These are phyloP conservation scores for Xylaria sp. DNA, from an alignment of 2,329 filamentous ascomycete species.

Conservation along the genomic window DNA sequence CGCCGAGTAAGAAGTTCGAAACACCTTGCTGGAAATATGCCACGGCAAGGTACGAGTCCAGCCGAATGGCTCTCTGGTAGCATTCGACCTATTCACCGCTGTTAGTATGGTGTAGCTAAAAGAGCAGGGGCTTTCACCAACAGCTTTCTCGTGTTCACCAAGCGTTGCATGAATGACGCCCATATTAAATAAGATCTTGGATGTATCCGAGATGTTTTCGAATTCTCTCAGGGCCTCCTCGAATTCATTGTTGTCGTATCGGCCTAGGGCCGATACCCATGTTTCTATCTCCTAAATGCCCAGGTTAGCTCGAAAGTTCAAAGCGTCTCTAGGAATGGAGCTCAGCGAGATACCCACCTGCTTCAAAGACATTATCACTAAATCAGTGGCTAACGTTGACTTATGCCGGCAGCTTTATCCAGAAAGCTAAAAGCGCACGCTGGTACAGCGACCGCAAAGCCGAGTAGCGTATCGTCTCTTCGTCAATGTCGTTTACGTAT, in stretches of 20 bases:
- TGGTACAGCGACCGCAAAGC: conserved; percentile 38
- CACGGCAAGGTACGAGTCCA: conserved; percentile 96
- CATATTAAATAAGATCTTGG: conserved; percentile 98
- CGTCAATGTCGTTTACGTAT: conserved; percentile 30
- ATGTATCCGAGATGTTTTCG: conserved; percentile 89
- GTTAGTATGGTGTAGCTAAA: conserved; percentile 29
- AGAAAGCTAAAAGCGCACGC: conserved; percentile 44
- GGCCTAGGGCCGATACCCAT: conserved; percentile 90
- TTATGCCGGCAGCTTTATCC: conserved; percentile 42
- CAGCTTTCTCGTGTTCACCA: conserved; percentile 94
- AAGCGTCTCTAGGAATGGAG: not conserved
- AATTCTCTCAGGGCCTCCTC: conserved; percentile 88
- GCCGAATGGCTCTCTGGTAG: conserved; percentile 88
- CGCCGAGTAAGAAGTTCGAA: conserved; percentile 95
- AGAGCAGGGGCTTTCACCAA: conserved; percentile 60
- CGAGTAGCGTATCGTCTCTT: conserved; percentile 29
- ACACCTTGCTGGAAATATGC: conserved; percentile 99
- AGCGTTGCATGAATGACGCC: conserved; percentile 97
- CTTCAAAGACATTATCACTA: conserved; percentile 50
- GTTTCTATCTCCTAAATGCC: conserved; percentile 90
- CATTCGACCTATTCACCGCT: conserved; percentile 77
- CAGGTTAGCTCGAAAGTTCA: conserved; percentile 21
- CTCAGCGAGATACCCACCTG: conserved; percentile 43
- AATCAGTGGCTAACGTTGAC: conserved; percentile 36
- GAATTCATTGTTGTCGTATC: conserved; percentile 98